phyloP scores from a whole-genome alignment of 73 alveolate genomes.

The Symbiodinium natans region DNA sequence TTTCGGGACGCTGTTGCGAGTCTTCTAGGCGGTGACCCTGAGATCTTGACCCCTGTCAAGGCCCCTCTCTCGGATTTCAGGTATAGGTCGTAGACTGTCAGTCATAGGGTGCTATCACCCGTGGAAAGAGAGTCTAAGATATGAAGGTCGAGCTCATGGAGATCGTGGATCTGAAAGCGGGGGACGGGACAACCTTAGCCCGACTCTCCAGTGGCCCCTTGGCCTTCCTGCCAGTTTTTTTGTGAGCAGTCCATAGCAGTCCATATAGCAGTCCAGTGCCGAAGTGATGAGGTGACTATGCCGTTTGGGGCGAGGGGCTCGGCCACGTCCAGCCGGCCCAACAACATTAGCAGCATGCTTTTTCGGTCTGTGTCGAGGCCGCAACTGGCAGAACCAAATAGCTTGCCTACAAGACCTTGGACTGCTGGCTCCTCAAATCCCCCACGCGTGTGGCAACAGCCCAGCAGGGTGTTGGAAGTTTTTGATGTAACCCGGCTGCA shows the following conservation, averaged over 20 bases:
- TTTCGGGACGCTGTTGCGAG: background rate
- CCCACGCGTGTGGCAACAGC: no score
- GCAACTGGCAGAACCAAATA: slow-evolving; percentile 13
- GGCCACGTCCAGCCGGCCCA: background rate
- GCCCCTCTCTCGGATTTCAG: no score
- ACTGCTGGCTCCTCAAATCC: background rate
- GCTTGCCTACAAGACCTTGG: background rate
- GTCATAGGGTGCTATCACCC: no score
- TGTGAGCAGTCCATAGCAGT: no score
- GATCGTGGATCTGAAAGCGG: background rate
- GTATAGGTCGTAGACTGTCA: no score
- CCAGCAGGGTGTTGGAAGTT: no score
- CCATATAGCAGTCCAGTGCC: no score
- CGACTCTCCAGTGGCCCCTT: background rate
- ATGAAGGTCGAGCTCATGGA: background rate
- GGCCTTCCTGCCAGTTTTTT: background rate
- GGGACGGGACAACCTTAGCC: slow-evolving; percentile 5
- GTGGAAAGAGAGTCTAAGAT: no score
- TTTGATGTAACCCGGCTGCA: no score
- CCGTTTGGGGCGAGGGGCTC: slow-evolving; percentile 16
- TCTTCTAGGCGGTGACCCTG: slow-evolving; percentile 1
- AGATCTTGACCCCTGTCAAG: background rate
- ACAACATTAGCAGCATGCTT: no score
- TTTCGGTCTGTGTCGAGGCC: no score
- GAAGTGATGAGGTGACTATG: background rate